Conservation (phyloP, 2,329 filamentous ascomycete genomes). For the Acarospora socialis region DNA sequence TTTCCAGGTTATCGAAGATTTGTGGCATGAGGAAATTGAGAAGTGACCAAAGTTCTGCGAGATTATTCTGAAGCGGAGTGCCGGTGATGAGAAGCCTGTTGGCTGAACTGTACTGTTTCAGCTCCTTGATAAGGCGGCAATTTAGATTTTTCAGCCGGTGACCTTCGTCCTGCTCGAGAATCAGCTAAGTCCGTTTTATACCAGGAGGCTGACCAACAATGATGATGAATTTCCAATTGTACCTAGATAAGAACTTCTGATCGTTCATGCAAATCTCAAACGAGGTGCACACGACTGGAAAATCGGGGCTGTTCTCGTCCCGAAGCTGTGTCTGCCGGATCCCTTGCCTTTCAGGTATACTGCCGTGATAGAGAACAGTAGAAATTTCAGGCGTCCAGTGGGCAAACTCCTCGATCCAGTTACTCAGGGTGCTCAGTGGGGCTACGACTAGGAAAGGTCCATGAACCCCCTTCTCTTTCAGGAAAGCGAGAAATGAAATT, state of each 20-base stretch:
- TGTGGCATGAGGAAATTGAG: conserved; percentile 85
- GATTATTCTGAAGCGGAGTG: conserved; percentile 88
- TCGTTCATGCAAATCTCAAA: conserved; percentile 96
- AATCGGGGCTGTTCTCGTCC: conserved; percentile 54
- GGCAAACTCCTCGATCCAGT: conserved; percentile 90
- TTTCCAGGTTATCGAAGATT: conserved; percentile 85
- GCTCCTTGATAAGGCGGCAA: conserved; percentile 74
- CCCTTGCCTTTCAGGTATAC: conserved; percentile 57
- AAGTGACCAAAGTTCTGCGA: conserved; percentile 87
- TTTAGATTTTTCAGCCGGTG: conserved; percentile 97
- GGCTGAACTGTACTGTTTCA: conserved; percentile 77
- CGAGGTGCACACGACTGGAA: conserved; percentile 85
- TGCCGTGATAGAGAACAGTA: conserved; percentile 81
- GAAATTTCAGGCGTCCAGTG: conserved; percentile 84
- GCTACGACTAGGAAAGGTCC: conserved; percentile 87
- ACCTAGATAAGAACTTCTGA: conserved; percentile 62
- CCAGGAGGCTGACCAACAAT: conserved; percentile 43
- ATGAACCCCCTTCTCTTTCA: conserved; percentile 74
- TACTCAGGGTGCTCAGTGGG: conserved; percentile 79
- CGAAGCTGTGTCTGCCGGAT: conserved; percentile 62
- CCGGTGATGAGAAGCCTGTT: conserved; percentile 88
- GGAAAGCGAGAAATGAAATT: conserved; percentile 71
- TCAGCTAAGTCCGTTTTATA: conserved; percentile 10
- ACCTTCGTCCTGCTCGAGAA: conserved; percentile 58
- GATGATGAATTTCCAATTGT: conserved; percentile 95